Evolutionary conservation across 257 asterid genomes (phyloP).

Genomic region (Nicotiana knightiana): DNA sequence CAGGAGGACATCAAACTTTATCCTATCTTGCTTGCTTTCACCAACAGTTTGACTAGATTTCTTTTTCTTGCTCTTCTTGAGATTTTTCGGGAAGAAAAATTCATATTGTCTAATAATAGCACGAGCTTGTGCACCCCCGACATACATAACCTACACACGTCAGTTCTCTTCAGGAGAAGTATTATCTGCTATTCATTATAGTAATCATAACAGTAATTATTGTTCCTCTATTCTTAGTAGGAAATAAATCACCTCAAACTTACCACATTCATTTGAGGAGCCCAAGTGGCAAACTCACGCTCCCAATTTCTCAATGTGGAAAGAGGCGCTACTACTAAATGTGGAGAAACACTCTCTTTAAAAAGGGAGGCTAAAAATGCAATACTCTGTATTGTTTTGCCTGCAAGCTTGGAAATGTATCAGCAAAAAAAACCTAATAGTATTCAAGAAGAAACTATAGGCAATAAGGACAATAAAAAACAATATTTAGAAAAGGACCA

Average conservation of each 20-base stretch:
- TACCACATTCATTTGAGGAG: constrained; percentile 99
- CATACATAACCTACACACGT: constrained; percentile 86
- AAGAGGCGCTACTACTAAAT: constrained; percentile 96
- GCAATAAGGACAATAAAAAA: not conserved
- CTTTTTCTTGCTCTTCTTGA: constrained; percentile 84
- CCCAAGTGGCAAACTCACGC: constrained; percentile 99
- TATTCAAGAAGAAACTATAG: not conserved
- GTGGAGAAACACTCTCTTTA: constrained; percentile 72
- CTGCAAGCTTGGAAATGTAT: constrained; percentile 38
- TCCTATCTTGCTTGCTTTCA: constrained; percentile 88
- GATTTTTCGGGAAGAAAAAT: constrained; percentile 74
- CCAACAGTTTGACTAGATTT: constrained; percentile 59
- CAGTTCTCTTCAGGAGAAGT: constrained; percentile 20
- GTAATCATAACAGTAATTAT: not conserved
- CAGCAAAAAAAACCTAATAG: constrained; percentile 8
- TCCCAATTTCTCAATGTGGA: constrained; percentile 99
- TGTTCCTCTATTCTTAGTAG: not conserved
- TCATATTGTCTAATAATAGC: constrained; percentile 74
- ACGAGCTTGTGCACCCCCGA: constrained; percentile 83
- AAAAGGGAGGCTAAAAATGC: constrained; percentile 94
- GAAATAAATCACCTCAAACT: constrained; percentile 28
- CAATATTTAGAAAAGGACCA: not conserved
- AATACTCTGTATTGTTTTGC: constrained; percentile 97
- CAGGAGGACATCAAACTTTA: constrained; percentile 93
- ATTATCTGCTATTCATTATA: constrained; percentile 5